A percentile compares a stretch with the other conserved stretches of the same genome.
Evolutionary conservation across 805 yeast species (phyloP).

Genomic region (Candida taoyuanica): DNA sequence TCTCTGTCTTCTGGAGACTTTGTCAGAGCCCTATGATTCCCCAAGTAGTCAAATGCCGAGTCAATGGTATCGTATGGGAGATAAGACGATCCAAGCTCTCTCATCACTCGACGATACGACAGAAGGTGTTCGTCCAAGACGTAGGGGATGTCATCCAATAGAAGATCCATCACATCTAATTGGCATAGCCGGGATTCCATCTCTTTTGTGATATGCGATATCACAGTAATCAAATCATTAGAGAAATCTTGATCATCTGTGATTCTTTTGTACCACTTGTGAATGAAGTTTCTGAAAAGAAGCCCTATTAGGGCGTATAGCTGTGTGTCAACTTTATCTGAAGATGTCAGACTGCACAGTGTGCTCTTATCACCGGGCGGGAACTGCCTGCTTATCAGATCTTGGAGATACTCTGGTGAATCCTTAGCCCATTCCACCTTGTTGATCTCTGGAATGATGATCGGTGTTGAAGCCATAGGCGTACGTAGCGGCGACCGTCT

Average conservation of each 20-base stretch:
- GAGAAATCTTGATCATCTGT: conserved; percentile 40
- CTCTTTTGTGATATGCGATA: conserved; percentile 37
- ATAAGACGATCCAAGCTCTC: conserved; percentile 28
- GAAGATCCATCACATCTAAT: conserved; percentile 32
- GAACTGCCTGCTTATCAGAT: conserved; percentile 25
- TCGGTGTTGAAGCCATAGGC: conserved; percentile 1
- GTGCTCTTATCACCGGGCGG: conserved; percentile 24
- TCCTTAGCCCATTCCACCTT: conserved; percentile 13
- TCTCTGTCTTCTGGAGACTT: conserved; percentile 25
- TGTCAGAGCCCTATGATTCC: conserved; percentile 32
- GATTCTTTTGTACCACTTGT: conserved; percentile 40
- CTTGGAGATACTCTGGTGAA: conserved; percentile 25
- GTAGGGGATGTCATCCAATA: conserved; percentile 43
- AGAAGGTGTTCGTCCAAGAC: conserved; percentile 36
- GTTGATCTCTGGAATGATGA: not conserved
- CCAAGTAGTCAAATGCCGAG: conserved; percentile 30
- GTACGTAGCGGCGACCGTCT: conserved; percentile 9
- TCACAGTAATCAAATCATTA: conserved; percentile 34
- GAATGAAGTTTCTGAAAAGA: conserved; percentile 42
- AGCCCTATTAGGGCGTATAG: conserved; percentile 44
- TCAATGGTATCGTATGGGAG: conserved; percentile 31
- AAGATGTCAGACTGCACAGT: conserved; percentile 38
- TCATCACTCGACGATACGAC: conserved; percentile 27
- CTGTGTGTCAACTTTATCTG: conserved; percentile 37
- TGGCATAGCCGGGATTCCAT: conserved; percentile 31